phyloP scores from a whole-genome alignment of 192 early-diverging fungal species.

The Kickxella alabastrina region DNA sequence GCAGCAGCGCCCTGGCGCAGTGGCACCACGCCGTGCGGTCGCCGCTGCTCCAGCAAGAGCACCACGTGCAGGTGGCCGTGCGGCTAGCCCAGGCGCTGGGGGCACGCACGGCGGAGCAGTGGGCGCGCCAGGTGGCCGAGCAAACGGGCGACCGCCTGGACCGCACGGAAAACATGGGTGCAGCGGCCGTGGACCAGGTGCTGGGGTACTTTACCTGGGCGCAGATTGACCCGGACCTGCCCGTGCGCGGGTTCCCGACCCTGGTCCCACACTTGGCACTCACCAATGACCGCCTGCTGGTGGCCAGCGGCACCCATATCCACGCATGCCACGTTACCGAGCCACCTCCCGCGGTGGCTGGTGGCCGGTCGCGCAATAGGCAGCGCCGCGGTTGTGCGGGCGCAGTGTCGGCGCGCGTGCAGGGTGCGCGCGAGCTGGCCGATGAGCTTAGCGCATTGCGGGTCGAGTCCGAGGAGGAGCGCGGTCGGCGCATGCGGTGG shows the following conservation, averaged over 20 bases:
- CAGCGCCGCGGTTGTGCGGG: no score
- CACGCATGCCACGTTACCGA: constrained; percentile 9
- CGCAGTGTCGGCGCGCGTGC: no score
- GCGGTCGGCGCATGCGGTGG: constrained; percentile 10
- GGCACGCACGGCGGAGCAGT: constrained; percentile 8
- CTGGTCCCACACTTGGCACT: constrained; percentile 18
- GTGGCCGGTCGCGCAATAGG: no score
- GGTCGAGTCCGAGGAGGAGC: constrained; percentile 7
- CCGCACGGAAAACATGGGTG: background rate
- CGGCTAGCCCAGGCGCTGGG: constrained; percentile 16
- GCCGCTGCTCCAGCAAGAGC: background rate
- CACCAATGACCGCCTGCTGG: constrained; percentile 16
- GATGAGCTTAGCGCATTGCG: constrained; percentile 2
- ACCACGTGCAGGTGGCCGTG: constrained; percentile 7
- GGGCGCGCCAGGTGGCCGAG: constrained; percentile 14
- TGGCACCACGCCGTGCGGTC: constrained; percentile 12
- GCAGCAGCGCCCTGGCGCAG: background rate
- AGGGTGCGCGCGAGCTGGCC: constrained; percentile 17
- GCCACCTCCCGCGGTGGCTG: no score
- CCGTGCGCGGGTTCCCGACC: constrained; percentile 15
- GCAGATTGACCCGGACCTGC: constrained; percentile 5
- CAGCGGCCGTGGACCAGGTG: background rate
- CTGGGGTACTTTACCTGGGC: constrained; percentile 8
- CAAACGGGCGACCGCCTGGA: constrained; percentile 1
- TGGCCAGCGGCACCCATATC: constrained; percentile 29